Evolutionary conservation across 495 filamentous ascomycete species (phyloP), one percentile per base, ranked within the genome.

Genomic region (Diplogelasinospora grovesii): DNA sequence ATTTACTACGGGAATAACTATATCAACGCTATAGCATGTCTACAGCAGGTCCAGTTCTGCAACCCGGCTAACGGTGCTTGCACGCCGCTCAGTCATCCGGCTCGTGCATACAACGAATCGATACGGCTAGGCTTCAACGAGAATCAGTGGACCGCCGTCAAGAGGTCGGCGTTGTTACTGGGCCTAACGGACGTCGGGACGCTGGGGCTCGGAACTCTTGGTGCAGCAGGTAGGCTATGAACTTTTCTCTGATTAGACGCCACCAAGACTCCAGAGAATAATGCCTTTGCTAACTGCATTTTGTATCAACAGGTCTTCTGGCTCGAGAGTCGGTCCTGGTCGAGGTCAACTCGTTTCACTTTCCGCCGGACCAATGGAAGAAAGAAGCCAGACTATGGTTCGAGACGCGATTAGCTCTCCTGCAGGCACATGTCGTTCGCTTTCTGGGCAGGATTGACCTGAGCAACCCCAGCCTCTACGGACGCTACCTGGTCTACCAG

Each of bases 31-130:
- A 28, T 42, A 7, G 39, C 39, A 19, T 42, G 39, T 30, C 13
- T 15, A 22, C 39, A 42, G 30, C 39, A 42, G 30, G 39, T 42
- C 5, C 39, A 42, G 22, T 42, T 42, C 29, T 42, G 39, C 39
- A 42, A 42, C 39, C 39, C 28, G 5, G 21, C 19, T 10, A 19
- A 14, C 8, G 28, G 22, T 8, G 8, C 8, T 9, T 42, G 39
- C 29, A 33, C 39, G 10, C 18, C 22, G 21, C 39, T 42, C 9
- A 42, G 21, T 10, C 39, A 42, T 23, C 13, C 39, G 18, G 39
- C 39, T 8, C 20, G 35, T 13, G 39, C 39, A 2, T 42, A 33
- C 28, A 34, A 42, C 28, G 39, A 42, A 24, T 42, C 39, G 19
- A 13, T 15, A 18, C n/a, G 21, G 6, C 28, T 42, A 21, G 20